Conservation (phyloP, 345 rosid species). For the Hibiscus trionum region DNA sequence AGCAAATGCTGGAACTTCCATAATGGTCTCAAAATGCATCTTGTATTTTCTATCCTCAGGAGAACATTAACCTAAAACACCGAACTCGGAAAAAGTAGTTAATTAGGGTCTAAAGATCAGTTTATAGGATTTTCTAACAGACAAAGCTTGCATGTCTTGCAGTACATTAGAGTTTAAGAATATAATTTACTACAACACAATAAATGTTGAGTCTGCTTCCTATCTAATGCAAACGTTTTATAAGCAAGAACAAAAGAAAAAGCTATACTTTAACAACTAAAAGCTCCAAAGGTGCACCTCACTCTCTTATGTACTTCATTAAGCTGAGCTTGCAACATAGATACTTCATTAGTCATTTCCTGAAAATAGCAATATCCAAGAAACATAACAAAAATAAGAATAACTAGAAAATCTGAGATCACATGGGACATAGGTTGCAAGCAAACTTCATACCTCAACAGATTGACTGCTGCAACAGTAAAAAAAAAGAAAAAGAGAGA, state of each 20-base stretch:
- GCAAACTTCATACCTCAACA: conserved; percentile 46
- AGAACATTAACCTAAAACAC: background rate
- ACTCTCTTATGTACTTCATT: conserved; percentile 61
- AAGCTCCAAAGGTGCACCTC: conserved; percentile 45
- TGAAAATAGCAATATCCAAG: conserved; percentile 27
- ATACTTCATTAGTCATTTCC: conserved; percentile 64
- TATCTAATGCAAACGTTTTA: conserved; percentile 4
- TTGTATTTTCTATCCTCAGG: background rate
- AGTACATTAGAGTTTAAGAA: background rate
- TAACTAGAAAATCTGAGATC: conserved; percentile 4
- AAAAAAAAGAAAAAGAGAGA: background rate
- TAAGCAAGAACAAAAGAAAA: conserved; percentile 6
- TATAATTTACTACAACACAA: background rate
- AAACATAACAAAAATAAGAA: conserved; percentile 3
- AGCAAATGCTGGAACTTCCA: background rate
- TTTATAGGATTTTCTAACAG: background rate
- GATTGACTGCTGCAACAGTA: conserved; percentile 55
- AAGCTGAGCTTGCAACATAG: conserved; percentile 51
- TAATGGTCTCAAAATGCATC: background rate
- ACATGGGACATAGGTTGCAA: background rate
- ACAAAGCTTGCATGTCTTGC: background rate
- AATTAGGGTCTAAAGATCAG: background rate
- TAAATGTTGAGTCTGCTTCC: background rate
- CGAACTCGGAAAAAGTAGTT: background rate
- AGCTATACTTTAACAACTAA: conserved; percentile 9